phyloP scores from a whole-genome alignment of 495 filamentous ascomycete genomes.

The Aspergillus heteromorphus region DNA sequence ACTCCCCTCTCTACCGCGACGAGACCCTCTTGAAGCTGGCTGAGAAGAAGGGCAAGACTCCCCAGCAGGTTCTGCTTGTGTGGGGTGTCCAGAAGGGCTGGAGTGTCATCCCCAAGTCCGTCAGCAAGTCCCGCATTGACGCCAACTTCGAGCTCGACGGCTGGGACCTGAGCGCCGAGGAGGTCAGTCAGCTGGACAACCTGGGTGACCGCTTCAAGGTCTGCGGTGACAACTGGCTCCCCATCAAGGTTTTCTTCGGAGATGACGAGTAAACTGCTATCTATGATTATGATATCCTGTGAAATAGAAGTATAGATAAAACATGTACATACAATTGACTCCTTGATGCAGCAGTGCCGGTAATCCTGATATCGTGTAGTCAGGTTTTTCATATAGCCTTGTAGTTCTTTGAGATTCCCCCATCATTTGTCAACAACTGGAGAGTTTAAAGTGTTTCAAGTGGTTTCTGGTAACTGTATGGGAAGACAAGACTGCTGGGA shows the following conservation, averaged over 20 bases:
- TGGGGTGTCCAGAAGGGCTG: slow-evolving; percentile 70
- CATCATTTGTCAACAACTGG: too few relatives aligned
- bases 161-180: slow-evolving; percentile 59
- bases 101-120: slow-evolving; percentile 68
- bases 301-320: slow-evolving; percentile 9
- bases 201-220: slow-evolving; percentile 70
- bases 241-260: slow-evolving; percentile 79
- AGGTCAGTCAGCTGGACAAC: slow-evolving; percentile 56
- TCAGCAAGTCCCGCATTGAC: slow-evolving; percentile 57
- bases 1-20: slow-evolving; percentile 53
- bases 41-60: slow-evolving; percentile 60
- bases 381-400: too few relatives aligned
- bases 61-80: slow-evolving; percentile 60
- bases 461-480: too few relatives aligned
- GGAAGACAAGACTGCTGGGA: too few relatives aligned
- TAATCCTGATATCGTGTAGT: too few relatives aligned
- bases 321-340: not conserved
- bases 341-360: too few relatives aligned
- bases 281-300: slow-evolving; percentile 9
- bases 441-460: too few relatives aligned
- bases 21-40: slow-evolving; percentile 54
- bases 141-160: slow-evolving; percentile 62
- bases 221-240: slow-evolving; percentile 64
- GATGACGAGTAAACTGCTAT: slow-evolving; percentile 63
- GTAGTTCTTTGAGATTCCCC: too few relatives aligned